A percentile compares a stretch with the other conserved stretches of the same genome.
Conservation (phyloP, 1,284 basidiomycete genomes). For the Naganishia cerealis region DNA sequence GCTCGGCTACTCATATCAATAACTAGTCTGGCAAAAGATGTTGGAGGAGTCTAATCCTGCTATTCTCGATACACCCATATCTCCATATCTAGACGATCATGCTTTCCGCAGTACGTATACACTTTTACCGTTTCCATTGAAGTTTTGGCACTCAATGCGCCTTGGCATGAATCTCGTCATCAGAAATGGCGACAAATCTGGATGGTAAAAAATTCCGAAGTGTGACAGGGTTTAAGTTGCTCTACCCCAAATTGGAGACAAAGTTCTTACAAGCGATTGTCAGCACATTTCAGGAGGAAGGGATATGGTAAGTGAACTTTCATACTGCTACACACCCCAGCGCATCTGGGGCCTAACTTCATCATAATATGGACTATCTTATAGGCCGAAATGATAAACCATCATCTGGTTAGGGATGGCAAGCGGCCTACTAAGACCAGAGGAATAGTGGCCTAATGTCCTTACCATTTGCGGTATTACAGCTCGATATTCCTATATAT, state of each 20-base stretch:
- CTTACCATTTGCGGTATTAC: no score
- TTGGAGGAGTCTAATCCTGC: constrained; percentile 70
- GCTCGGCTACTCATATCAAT: neutral
- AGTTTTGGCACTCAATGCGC: neutral
- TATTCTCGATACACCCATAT: constrained; percentile 71
- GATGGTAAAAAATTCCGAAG: constrained; percentile 47
- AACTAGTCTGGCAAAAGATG: constrained; percentile 72
- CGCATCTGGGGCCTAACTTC: neutral
- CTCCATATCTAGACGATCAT: constrained; percentile 78
- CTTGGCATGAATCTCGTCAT: constrained; percentile 44
- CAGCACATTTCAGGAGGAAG: constrained; percentile 48
- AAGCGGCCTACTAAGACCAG: no score
- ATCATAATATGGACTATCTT: neutral
- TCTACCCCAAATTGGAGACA: constrained; percentile 58
- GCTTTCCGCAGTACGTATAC: constrained; percentile 49
- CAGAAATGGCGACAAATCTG: constrained; percentile 60
- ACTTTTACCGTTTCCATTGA: neutral
- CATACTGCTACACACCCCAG: no score
- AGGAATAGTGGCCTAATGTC: no score
- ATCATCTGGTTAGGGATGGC: no score
- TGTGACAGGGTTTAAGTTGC: constrained; percentile 68
- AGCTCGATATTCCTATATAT: no score
- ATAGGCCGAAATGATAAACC: neutral
- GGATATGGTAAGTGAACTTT: constrained; percentile 45
- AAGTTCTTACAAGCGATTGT: constrained; percentile 47